Base-by-base conservation (phyloP, 129 eudicot genomes). In the Centella asiatica region DNA sequence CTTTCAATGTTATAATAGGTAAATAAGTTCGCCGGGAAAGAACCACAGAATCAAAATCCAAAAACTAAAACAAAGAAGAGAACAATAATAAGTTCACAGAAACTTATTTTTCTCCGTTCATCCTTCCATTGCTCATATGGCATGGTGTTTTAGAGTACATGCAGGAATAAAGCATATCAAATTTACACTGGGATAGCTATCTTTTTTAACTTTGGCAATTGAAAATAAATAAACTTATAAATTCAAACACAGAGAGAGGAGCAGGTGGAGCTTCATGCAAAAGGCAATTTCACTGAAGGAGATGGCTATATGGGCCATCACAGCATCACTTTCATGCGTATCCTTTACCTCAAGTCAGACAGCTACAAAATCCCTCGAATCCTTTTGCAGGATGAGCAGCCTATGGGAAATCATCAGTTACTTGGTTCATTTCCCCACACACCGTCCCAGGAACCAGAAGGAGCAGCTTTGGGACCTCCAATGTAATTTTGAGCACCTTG, bases 381-480 rank as follows among this genome's bases (percentile, higher is more conserved):
- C 55, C 46, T 71, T 48, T 50, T 31, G 46, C 14, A 5, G 44
- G 25, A 55, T 25, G 44, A 33, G 58, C 44, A 57, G 14, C 26
- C 44, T 19, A 68, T 46, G 29, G n/a, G n/a, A 19, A 4, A 32
- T 53, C 45, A 45, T 79, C 65, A 75, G 25, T 60, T 80, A 55
- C 37, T 57, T 64, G 64, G 61, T 50, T 78, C 69, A 66, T 62
- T 71, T 58, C 88, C 97, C 97, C 97, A 90, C 9, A 90, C 94
- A 27, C 78, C 80, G 36, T 92, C 95, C 96, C 96, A 92, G 7
- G 64, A 79, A 69, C 94, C 94, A 69, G 80, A 67, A 1, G 94
- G 85, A 29, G 85, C 90, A 68, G 77, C 85, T 77, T 92, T 92
- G 3, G 90, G 94, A 65, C 90, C 96, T 69, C 81, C 85, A 1